Evolutionary conservation across 1,284 basidiomycete species (phyloP).

Genomic region (Tetrapyrgos nigripes): DNA sequence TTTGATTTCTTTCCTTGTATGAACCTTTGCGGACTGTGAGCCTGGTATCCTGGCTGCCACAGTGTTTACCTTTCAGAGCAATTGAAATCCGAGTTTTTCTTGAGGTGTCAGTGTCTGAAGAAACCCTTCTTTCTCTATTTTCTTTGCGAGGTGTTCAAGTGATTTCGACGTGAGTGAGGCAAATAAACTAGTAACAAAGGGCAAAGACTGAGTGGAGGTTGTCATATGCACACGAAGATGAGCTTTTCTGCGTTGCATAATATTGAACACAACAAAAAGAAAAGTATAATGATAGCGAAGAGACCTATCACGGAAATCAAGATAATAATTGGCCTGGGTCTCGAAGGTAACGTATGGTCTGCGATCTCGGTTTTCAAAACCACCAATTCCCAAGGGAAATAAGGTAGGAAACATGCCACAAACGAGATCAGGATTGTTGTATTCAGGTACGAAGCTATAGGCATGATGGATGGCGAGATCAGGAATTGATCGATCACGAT

Average conservation of each 20-base stretch:
- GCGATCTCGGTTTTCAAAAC: conserved; percentile 29
- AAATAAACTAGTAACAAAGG: conserved; percentile 13
- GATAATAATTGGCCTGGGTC: conserved; percentile 24
- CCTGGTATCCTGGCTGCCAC: conserved; percentile 34
- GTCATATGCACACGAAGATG: conserved; percentile 30
- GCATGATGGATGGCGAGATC: background rate
- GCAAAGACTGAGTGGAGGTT: conserved; percentile 11
- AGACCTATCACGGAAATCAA: conserved; percentile 20
- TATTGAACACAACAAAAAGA: conserved; percentile 39
- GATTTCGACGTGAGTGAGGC: background rate
- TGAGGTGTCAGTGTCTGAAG: background rate
- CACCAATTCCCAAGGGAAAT: conserved; percentile 39
- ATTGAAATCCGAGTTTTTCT: conserved; percentile 13
- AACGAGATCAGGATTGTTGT: conserved; percentile 31
- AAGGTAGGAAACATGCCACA: conserved; percentile 36
- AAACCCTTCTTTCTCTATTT: background rate
- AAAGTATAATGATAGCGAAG: conserved; percentile 38
- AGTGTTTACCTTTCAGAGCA: conserved; percentile 32
- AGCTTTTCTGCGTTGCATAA: conserved; percentile 28
- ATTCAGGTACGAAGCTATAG: conserved; percentile 23
- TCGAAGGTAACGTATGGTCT: conserved; percentile 16
- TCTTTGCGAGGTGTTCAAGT: background rate
- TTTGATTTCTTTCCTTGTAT: conserved; percentile 33
- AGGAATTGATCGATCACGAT: background rate
- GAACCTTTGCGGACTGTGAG: conserved; percentile 29